Base-by-base conservation (phyloP, 441 rosid genomes). In the California macrophylla region DNA sequence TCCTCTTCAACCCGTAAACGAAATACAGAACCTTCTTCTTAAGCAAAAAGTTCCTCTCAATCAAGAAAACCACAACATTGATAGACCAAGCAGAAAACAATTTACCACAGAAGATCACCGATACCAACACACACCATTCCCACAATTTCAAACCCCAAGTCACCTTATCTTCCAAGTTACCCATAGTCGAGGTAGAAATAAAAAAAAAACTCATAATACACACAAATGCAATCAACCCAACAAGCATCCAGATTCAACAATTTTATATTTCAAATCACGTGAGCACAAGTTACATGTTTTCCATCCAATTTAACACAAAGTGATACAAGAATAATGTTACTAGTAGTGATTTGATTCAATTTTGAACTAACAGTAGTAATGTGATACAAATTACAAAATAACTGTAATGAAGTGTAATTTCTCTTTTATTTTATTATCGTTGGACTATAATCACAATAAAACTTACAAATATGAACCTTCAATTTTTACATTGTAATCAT, bases 1-100 rank as follows among this genome's bases (percentile, higher is more conserved):
- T 83, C 72, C 32, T 83, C 71, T 76, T 86, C 67, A 87, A 54
- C 69, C 89, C 85, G 34, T 72, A 77, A 28, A 84, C 85, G 71
- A 85, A 87, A 64, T 85, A 84, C 26, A 85, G 64, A 30, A 84
- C 86, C 75, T 85, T 87, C 76, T 85, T 83, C 75, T 76, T 85
- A 25, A 85, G 79, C 77, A 83, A 64, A 67, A 76, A 85, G 66
- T 82, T 84, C 75, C 74, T 84, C 73, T 82, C 85, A 50, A 87
- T 77, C 71, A 79, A 72, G 76, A 82, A 83, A 38, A 85, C 81
- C 34, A 82, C 36, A 23, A 80, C 6, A 54, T 80, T 82, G 62
- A 83, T 74, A 67, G 74, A 73, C 86, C 90, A 84, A 18, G 69
- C 81, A 0, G 83, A 74, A 28, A 83, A 74, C 75, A 85, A 75